Evolutionary conservation across 306 rosid species (phyloP), one percentile per base, ranked within the genome.

Genomic region (Erythrophleum fordii): DNA sequence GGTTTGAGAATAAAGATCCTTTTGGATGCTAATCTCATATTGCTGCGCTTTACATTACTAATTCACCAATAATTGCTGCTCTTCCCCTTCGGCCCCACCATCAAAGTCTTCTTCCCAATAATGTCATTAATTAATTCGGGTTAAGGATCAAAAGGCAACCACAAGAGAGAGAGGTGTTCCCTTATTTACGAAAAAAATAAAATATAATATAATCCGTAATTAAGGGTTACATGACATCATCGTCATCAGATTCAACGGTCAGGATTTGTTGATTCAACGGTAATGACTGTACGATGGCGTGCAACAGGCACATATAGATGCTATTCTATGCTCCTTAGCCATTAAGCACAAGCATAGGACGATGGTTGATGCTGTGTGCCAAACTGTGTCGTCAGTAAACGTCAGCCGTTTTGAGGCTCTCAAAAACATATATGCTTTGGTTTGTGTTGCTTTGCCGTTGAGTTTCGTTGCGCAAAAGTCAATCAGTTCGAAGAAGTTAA

Each of bases 401-500:
- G 82, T 80, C 80, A 80, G 42, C 80, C 35, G 22, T 51, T 72
- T 52, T 37, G 35, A 23, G 26, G 29, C 49, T 4, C 29, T 23
- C 8, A 3, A 35, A 4, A 34, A 69, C 3, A 11, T 56, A 8
- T 67, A n/a, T 28, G 60, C 75, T 65, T 53, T 17, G 18, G 45
- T 75, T 45, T 17, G 26, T 55, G 59, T 84, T 85, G 88, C 85
- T 85, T 81, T 74, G 82, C 61, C 53, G 44, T 79, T 68, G 46
- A 56, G 77, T 76, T 76, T 79, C 80, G 76, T 82, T 56, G 16
- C 8, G 6, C 74, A 64, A 76, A 85, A 86, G 86, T 79, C 89
- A 82, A 86, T 74, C 69, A 82, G 64, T 46, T 64, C 59, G 31
- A 41, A 41, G 72, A 77, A 76, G 82, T 56, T 65, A 48, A 70